Percentiles rank a stretch among this genome's conserved stretches.
These are phyloP conservation scores for Tetrahymena borealis DNA, from an alignment of 73 alveolate genomes.

Conservation along the genomic window DNA sequence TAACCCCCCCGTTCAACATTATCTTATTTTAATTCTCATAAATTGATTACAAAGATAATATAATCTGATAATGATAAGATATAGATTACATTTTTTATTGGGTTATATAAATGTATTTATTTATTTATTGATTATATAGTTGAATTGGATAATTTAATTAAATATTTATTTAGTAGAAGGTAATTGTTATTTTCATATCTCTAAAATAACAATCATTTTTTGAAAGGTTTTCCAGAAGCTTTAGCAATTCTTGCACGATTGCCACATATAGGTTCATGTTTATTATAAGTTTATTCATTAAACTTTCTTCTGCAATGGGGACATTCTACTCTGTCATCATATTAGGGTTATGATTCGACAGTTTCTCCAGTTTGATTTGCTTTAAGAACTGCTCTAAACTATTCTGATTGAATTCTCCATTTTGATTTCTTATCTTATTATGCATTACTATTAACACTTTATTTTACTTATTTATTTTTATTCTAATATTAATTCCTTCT, in stretches of 20 bases:
- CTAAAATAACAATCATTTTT: not conserved
- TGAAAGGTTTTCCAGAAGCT: not conserved
- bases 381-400: conserved; percentile 26
- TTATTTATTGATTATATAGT: too few relatives aligned
- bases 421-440: conserved; percentile 26
- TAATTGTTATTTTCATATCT: too few relatives aligned
- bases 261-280: conserved; percentile 23
- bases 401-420: conserved; percentile 33
- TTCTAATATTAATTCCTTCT: not conserved
- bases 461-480: conserved; percentile 1
- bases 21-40: too few relatives aligned
- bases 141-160: too few relatives aligned
- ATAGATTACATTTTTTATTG: too few relatives aligned
- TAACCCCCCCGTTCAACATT: too few relatives aligned
- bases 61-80: too few relatives aligned
- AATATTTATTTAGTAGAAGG: too few relatives aligned
- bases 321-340: conserved; percentile 39
- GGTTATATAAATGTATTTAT: too few relatives aligned
- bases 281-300: conserved; percentile 20
- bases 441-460: not conserved
- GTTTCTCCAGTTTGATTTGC: conserved; percentile 13
- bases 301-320: conserved; percentile 44
- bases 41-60: too few relatives aligned
- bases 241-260: conserved; percentile 29
- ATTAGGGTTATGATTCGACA: not conserved